These are phyloP conservation scores for Epichloe gansuensis DNA, from an alignment of 2,329 filamentous ascomycete genomes.

Conservation along the genomic window DNA sequence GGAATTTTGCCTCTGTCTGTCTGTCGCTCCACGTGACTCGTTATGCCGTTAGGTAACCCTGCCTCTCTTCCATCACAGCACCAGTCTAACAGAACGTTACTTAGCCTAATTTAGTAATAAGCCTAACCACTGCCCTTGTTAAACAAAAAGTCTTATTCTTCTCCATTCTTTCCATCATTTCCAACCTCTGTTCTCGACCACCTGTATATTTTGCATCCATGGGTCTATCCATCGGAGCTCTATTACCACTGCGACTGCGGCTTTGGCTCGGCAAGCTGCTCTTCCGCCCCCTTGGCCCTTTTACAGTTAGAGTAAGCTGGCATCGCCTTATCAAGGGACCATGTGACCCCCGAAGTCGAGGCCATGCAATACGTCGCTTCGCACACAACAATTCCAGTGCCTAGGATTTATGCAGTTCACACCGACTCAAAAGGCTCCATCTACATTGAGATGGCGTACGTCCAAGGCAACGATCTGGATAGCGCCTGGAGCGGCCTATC, in stretches of 20 bases:
- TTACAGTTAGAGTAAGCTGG: constrained; percentile 14
- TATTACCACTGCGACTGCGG: constrained; percentile 14
- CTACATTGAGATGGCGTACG: constrained; percentile 18
- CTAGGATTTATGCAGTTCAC: constrained; percentile 15
- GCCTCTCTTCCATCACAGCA: too few relatives aligned
- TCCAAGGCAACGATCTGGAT: constrained; percentile 11
- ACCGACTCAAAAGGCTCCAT: constrained; percentile 6
- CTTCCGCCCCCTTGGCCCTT: constrained; percentile 10
- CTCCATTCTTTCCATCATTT: too few relatives aligned
- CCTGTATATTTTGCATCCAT: constrained; percentile 7
- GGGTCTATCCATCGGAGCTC: constrained; percentile 14
- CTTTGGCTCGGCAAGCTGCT: constrained; percentile 17
- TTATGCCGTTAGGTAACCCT: too few relatives aligned
- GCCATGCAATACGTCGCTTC: constrained; percentile 18
- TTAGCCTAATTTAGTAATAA: too few relatives aligned
- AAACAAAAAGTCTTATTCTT: too few relatives aligned
- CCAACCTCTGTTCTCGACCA: background rate
- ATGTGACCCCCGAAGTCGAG: constrained; percentile 17
- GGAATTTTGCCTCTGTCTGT: too few relatives aligned
- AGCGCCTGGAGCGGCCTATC: constrained; percentile 12
- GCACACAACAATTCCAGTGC: constrained; percentile 17
- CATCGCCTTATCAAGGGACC: constrained; percentile 19
- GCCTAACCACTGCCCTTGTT: too few relatives aligned
- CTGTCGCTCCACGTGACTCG: too few relatives aligned
- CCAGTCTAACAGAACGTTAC: too few relatives aligned